Evolutionary conservation across 495 filamentous ascomycete species (phyloP), one percentile per base, ranked within the genome.

Genomic region (Tuber borchii): DNA sequence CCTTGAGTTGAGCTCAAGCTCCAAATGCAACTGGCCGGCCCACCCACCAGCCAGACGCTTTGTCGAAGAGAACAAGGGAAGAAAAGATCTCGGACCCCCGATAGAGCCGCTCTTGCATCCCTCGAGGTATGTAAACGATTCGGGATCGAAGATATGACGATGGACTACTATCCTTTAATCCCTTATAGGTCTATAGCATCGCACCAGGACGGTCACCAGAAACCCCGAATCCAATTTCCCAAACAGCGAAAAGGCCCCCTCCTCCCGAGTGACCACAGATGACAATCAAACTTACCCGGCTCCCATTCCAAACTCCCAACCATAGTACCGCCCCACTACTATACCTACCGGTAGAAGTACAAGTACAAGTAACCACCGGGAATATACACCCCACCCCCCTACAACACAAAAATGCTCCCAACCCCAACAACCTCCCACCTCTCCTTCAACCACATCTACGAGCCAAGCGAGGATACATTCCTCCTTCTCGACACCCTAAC

Each of bases 401-500:
- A n/a, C n/a, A n/a, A n/a, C n/a, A n/a, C n/a, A n/a, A n/a, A 65
- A 65, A 65, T 65, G 56, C 90, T 98, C 22, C 94, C 94, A 14
- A 99, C 95, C 17, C 95, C 95, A 1, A 91, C 91, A 72, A 99
- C 95, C 26, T 90, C 91, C 34, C 95, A 99, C 85, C 91, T 97
- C 74, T 88, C 92, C 74, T 93, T 93, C 84, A 86, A 91, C 82
- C 89, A 89, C 42, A 89, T 97, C 80, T 99, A 99, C 85, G 93
- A 97, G 82, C 95, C 95, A 65, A 90, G 94, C 17, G 95, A 97
- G 85, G 95, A 99, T 84, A 96, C 93, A 26, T 98, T 91, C 83
- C 89, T 99, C n/a, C 87, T 99, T 46, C 88, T 99, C 40, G 95
- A 99, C 86, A 95, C 93, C 0, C 87, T 99, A 42, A 93, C 93